Conservation (phyloP, 768 basidiomycete genomes). For the Lactifluus volemus region DNA sequence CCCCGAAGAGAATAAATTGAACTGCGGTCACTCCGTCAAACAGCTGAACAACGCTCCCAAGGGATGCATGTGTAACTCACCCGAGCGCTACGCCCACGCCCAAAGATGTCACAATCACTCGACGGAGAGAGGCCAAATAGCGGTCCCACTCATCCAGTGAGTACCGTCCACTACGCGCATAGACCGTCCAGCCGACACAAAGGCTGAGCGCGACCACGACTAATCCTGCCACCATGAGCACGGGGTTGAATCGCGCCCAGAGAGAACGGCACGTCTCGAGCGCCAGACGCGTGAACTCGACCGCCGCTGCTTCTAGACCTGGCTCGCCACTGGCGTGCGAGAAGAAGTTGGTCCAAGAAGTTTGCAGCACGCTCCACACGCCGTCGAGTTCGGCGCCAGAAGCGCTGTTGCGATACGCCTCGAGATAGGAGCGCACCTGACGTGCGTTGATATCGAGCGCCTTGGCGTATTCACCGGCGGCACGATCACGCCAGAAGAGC, state of each 20-base stretch:
- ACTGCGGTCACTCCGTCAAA: constrained; percentile 21
- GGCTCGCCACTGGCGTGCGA: neutral
- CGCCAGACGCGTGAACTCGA: constrained; percentile 51
- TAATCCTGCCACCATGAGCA: constrained; percentile 70
- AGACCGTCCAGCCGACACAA: constrained; percentile 47
- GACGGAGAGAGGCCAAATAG: constrained; percentile 29
- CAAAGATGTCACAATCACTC: neutral
- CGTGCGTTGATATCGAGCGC: constrained; percentile 64
- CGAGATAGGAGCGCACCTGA: constrained; percentile 72
- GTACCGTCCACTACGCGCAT: constrained; percentile 34
- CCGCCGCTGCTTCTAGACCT: constrained; percentile 19
- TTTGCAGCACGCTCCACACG: constrained; percentile 46
- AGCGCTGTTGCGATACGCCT: constrained; percentile 60
- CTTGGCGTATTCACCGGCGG: constrained; percentile 34
- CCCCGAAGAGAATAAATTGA: constrained; percentile 16
- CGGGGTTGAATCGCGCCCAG: constrained; percentile 91
- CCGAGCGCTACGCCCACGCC: constrained; percentile 6
- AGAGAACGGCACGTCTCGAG: constrained; percentile 69
- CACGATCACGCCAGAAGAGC: constrained; percentile 55
- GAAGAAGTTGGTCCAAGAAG: constrained; percentile 5
- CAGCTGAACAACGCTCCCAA: neutral
- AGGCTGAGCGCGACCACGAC: constrained; percentile 48
- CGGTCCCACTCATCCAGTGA: constrained; percentile 33
- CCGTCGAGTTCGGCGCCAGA: constrained; percentile 68
- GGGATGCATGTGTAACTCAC: neutral